Conservation (phyloP, 1,139 yeast genomes). For the Oligophagozyma castellii region DNA sequence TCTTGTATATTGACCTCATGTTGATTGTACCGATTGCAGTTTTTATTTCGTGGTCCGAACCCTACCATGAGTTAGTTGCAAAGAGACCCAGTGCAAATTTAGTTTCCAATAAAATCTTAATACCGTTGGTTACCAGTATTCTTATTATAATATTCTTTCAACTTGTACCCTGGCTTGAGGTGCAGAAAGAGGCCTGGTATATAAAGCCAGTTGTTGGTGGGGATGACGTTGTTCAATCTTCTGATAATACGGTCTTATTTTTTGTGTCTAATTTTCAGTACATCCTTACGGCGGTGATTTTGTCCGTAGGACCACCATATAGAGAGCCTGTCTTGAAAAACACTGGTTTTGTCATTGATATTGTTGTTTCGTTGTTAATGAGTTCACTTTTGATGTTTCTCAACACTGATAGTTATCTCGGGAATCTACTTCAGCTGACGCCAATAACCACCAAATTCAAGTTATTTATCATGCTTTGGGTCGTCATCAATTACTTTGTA, state of each 20-base stretch:
- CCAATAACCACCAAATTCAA: constrained; percentile 41
- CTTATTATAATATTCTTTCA: constrained; percentile 50
- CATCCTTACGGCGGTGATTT: constrained; percentile 63
- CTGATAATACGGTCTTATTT: constrained; percentile 82
- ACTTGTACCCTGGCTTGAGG: constrained; percentile 47
- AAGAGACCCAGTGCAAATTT: constrained; percentile 91
- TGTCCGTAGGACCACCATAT: constrained; percentile 93
- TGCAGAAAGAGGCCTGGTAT: constrained; percentile 60
- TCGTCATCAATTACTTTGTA: constrained; percentile 36
- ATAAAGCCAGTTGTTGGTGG: constrained; percentile 70
- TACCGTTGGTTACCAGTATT: constrained; percentile 71
- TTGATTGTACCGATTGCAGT: constrained; percentile 88
- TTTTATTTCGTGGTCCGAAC: constrained; percentile 95
- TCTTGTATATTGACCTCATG: constrained; percentile 80
- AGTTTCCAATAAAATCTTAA: constrained; percentile 74
- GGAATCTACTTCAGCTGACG: constrained; percentile 65
- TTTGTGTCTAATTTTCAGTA: constrained; percentile 79
- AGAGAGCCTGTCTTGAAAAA: constrained; percentile 64
- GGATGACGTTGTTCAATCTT: constrained; percentile 70
- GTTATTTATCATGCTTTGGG: constrained; percentile 32
- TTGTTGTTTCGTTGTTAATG: constrained; percentile 34
- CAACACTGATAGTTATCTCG: constrained; percentile 39
- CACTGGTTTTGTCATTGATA: constrained; percentile 54
- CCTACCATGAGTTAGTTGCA: constrained; percentile 42
- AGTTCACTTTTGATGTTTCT: constrained; percentile 40